phyloP scores from a whole-genome alignment of 1,284 basidiomycete genomes.

The Sanghuangporus sanghuang region DNA sequence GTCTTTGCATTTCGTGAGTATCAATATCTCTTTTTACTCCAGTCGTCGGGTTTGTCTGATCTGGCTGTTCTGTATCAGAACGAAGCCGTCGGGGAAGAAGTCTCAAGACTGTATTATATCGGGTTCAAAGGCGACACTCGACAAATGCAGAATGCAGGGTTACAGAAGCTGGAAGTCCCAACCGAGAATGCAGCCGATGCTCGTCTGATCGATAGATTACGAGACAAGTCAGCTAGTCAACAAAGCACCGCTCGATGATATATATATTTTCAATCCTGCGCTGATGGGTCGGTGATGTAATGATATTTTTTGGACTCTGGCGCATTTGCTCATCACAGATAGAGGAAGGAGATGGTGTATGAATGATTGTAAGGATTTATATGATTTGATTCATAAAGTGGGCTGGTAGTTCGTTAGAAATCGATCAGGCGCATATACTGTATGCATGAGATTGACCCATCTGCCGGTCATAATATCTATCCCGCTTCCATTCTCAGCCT shows the following conservation, averaged over 20 bases:
- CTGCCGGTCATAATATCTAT: no score
- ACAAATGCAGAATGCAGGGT: slow-evolving; percentile 50
- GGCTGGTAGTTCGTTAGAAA: no score
- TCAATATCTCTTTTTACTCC: neutral
- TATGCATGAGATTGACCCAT: no score
- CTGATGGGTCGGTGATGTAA: neutral
- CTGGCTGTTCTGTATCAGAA: slow-evolving; percentile 36
- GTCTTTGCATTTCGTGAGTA: slow-evolving; percentile 73
- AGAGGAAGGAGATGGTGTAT: no score
- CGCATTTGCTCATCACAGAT: no score
- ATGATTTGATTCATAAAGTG: no score
- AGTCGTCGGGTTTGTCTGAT: neutral
- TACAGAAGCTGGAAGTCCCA: slow-evolving; percentile 60
- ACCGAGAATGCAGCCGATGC: slow-evolving; percentile 69
- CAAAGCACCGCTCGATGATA: slow-evolving; percentile 49
- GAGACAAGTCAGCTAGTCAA: slow-evolving; percentile 49
- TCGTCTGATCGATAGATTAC: slow-evolving; percentile 52
- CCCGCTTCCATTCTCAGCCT: no score
- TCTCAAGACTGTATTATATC: slow-evolving; percentile 65
- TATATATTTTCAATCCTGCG: neutral
- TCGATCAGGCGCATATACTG: no score
- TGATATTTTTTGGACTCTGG: neutral
- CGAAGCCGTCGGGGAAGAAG: slow-evolving; percentile 58
- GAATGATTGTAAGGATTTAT: no score
- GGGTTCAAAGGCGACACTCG: slow-evolving; percentile 76